A percentile compares a stretch with the other conserved stretches of the same genome.
phyloP scores from a whole-genome alignment of 176 grass and related monocot genomes.

The Urochloa ruziziensis region DNA sequence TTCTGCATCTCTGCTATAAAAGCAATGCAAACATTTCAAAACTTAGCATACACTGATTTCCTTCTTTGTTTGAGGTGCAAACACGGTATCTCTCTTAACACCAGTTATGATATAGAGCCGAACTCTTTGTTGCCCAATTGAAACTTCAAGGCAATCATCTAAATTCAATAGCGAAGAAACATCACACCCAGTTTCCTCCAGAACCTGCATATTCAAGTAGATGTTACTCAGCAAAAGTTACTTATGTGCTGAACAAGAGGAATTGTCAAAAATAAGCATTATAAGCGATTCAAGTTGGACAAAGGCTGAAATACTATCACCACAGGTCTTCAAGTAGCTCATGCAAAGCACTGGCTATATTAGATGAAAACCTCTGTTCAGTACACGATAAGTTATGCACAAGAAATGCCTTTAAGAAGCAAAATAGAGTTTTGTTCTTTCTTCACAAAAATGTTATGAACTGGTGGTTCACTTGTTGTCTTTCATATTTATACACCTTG shows the following conservation, averaged over 20 bases:
- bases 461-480: not conserved
- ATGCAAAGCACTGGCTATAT: not conserved
- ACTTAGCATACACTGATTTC: constrained; percentile 85
- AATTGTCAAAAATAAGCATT: constrained; percentile 2
- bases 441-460: not conserved
- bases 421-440: not conserved
- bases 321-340: not conserved
- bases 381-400: not conserved
- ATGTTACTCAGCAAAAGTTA: not conserved
- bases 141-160: constrained; percentile 83
- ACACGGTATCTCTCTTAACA: constrained; percentile 77
- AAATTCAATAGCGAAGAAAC: constrained; percentile 72
- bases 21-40: not conserved
- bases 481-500: constrained; percentile 2
- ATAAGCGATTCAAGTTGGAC: not conserved
- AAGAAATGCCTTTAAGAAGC: not conserved
- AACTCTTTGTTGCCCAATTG: constrained; percentile 81
- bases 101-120: constrained; percentile 86
- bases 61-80: constrained; percentile 95
- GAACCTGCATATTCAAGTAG: constrained; percentile 51
- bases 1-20: not conserved
- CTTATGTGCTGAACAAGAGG: not conserved
- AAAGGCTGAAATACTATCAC: constrained; percentile 11
- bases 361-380: not conserved
- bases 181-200: constrained; percentile 97